Base-by-base conservation (phyloP, 441 rosid species). In the Dalechampia spathulata region DNA sequence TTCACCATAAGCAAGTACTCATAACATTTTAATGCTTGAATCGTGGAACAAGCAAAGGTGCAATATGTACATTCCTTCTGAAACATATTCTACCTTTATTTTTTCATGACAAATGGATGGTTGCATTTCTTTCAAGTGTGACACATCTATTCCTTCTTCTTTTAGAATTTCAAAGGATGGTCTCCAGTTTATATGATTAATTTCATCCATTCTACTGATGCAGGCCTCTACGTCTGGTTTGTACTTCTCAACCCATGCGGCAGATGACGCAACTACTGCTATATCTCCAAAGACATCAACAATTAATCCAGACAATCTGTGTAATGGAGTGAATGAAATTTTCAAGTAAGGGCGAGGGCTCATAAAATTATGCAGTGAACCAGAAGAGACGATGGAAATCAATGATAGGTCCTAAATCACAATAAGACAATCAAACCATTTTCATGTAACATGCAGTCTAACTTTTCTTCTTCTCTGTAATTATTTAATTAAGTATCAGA, bases 241-340 rank as follows among this genome's bases (percentile, higher is more conserved):
- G 72, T 85, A 77, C 71, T 83, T 85, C 75, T 91, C 96, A 64
- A 91, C 83, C 96, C 96, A 87, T 68, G 96, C 95, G 67, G 96
- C 96, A 49, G 96, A 91, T 23, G 96, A 87, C 61, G 98, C 95
- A 38, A 87, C 68, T 19, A 87, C 98, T 19, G 92, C 98, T 57
- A 78, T 42, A 74, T 87, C 90, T 75, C 98, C 93, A 68, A 87
- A 87, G 59, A 87, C 74, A 67, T 91, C 98, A 4, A 87, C 80
- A 40, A 85, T 81, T 64, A 87, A 68, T 65, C 96, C 98, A 49
- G 96, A 85, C 73, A 91, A 77, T 71, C 98, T 87, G 70, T 63
- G 64, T 37, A 45, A 45, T 25, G 36, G 43, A 55, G 49, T 25
- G 21, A 51, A 23, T 42, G 32, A 42, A 49, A 59, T 49, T 59